Evolutionary conservation across 2,329 filamentous ascomycete species (phyloP).

Genomic region (Diaporthe vexans): DNA sequence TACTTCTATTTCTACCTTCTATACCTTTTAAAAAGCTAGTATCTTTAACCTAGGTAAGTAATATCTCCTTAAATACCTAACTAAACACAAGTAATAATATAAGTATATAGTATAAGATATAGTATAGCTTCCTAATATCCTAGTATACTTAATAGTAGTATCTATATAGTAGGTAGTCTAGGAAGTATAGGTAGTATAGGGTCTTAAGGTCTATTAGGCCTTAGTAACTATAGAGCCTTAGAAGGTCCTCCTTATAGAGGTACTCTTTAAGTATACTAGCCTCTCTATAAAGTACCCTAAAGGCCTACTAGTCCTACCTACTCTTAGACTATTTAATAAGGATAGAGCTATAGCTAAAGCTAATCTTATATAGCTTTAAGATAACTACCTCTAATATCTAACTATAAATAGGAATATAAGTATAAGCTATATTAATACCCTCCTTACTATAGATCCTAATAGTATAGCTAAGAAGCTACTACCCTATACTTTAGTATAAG

Average conservation of each 20-base stretch:
- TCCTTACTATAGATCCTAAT: neutral
- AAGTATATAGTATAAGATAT: neutral
- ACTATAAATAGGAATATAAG: neutral
- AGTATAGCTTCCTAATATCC: neutral
- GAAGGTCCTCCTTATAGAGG: neutral
- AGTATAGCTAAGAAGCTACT: neutral
- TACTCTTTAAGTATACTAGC: neutral
- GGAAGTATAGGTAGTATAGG: neutral
- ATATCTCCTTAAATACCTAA: neutral
- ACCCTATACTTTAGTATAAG: neutral
- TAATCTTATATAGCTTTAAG: neutral
- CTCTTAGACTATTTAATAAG: neutral
- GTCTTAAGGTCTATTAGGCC: neutral
- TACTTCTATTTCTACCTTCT: neutral
- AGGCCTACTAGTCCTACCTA: neutral
- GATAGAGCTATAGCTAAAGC: neutral
- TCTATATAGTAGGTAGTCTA: neutral
- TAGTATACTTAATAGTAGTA: neutral
- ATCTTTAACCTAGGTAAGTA: neutral
- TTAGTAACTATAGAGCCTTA: neutral
- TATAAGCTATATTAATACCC: neutral
- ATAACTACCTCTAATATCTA: neutral
- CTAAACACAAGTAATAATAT: neutral
- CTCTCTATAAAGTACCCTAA: neutral
- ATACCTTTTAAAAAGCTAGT: neutral